Evolutionary conservation across 1,284 basidiomycete species (phyloP), one percentile per base, ranked within the genome.

Genomic region (Pseudomicrostroma phylloplanum): DNA sequence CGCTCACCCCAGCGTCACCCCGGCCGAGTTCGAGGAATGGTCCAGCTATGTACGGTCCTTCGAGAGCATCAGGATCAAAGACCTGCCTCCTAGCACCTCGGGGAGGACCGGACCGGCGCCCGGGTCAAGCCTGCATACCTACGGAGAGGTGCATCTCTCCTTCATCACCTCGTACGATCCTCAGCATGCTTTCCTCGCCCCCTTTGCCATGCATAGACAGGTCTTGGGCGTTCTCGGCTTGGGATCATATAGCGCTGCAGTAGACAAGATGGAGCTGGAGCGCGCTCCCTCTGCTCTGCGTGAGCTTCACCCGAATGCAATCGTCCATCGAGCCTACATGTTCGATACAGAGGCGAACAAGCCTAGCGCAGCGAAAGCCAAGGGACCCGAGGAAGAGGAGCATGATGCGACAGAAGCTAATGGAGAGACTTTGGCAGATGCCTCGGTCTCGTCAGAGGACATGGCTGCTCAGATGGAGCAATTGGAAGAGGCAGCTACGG

Each of bases 91-190:
- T 23, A 62, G 53, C 30, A 56, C 21, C 6, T 30, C 30, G 3
- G 56, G 55, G 6, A 39, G 55, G 11, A 11, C 41, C 4, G 41
- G 60, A n/a, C 13, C 41, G 6, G 46, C 61, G 1, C 51, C 60
- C 17, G 26, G 60, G 2, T 65, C 71, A 13, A 56, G 67, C 2
- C 63, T 78, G n/a, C 54, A 68, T 9, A 64, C 69, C 43, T 64
- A 65, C 39, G 76, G 77, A 53, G 77, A 79, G 59, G 59, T 79
- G 3, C 77, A 77, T 21, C 58, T 79, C 11, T 69, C 65, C 3
- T 79, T 77, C 57, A 65, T 77, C 54, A 78, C 75, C 30, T 69
- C 73, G 55, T 73, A 77, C 56, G 73, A 78, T 43, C 70, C 71
- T 0, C 62, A 69, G 41, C 76, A 77, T 57, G 60, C 70, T 9